Percentiles rank a stretch among this genome's conserved stretches.
These are phyloP conservation scores for Uronychia setigera DNA, from an alignment of 73 alveolate genomes.

Conservation along the genomic window DNA sequence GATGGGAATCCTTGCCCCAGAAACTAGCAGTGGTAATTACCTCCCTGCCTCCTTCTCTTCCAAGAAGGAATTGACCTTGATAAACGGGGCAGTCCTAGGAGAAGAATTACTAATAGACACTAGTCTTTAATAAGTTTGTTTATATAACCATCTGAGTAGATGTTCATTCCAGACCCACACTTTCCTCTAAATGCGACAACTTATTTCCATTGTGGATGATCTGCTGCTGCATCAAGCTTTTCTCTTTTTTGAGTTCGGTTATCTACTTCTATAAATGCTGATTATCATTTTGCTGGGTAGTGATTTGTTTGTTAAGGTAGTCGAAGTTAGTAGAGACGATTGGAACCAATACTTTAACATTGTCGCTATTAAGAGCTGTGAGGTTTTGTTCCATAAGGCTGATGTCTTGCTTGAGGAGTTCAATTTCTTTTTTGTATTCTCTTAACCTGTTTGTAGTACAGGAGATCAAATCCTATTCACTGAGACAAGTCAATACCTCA, in stretches of 20 bases:
- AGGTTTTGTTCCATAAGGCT: slow-evolving; percentile 47
- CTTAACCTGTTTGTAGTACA: slow-evolving; percentile 35
- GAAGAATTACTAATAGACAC: neutral
- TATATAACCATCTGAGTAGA: too few species aligned
- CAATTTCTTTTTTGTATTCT: slow-evolving; percentile 60
- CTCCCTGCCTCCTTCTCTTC: neutral
- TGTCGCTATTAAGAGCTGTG: slow-evolving; percentile 52
- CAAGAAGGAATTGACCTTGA: neutral
- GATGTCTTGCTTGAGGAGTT: slow-evolving; percentile 48
- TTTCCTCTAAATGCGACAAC: slow-evolving; percentile 43
- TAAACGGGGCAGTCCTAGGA: neutral
- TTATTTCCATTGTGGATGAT: slow-evolving; percentile 35
- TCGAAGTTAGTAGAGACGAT: slow-evolving; percentile 35
- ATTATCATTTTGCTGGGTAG: slow-evolving; percentile 40
- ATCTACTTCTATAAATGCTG: slow-evolving; percentile 52
- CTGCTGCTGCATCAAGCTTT: slow-evolving; percentile 44
- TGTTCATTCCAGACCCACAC: slow-evolving; percentile 23
- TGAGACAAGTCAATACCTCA: neutral
- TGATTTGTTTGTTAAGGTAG: slow-evolving; percentile 17
- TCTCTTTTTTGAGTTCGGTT: slow-evolving; percentile 61
- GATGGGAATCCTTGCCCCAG: neutral
- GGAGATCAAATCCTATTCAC: slow-evolving; percentile 14
- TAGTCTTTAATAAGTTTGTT: neutral
- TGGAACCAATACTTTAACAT: slow-evolving; percentile 48
- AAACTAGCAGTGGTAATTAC: neutral